Base-by-base conservation (phyloP, 2,329 filamentous ascomycete genomes). In the Aspergillus floridensis region DNA sequence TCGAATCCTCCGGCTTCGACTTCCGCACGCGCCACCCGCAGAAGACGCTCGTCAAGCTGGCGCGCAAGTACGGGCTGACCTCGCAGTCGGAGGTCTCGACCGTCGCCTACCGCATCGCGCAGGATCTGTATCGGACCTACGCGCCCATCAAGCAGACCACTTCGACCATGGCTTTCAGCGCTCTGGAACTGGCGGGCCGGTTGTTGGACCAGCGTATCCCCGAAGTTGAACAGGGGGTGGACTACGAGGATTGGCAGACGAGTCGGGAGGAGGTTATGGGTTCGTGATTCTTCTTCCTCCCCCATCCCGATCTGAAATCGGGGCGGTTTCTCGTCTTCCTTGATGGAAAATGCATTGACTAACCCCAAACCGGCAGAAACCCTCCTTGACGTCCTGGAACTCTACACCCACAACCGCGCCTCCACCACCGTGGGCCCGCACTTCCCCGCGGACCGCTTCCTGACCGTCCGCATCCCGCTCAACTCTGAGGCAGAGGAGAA, bases 111-210 rank as follows among this genome's bases (percentile, higher is more conserved):
- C 86, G 88, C 63, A 90, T 98, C 72, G 90, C 88, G 50, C 85
- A 93, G 55, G 95, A 99, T 76, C 80, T 96, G 50, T 96, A 97
- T 78, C 91, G 93, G 71, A 99, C 95, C 0, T 96, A 95, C 74
- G 88, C 92, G 0, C 93, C 93, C 8, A 82, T 98, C 59, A 98
- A 98, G 79, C 91, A 96, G 69, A 90, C 88, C 0, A 90, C 90
- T 0, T 86, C 89, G n/a, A 90, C 91, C 14, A 88, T 97, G 83
- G 91, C 90, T 0, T 84, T 96, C 68, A 89, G 89, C 10, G 86
- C 91, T 65, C 79, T 96, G 11, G 92, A 96, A 76, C 84, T 98
- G 38, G 88, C 93, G 0, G 86, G 88, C 0, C 83, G 90, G 26
- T 76, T 97, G 58, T 81, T 85, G 35, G 83, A 82, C 53, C 79